Conservation (phyloP, 257 asterid species). For the Apocynum venetum region DNA sequence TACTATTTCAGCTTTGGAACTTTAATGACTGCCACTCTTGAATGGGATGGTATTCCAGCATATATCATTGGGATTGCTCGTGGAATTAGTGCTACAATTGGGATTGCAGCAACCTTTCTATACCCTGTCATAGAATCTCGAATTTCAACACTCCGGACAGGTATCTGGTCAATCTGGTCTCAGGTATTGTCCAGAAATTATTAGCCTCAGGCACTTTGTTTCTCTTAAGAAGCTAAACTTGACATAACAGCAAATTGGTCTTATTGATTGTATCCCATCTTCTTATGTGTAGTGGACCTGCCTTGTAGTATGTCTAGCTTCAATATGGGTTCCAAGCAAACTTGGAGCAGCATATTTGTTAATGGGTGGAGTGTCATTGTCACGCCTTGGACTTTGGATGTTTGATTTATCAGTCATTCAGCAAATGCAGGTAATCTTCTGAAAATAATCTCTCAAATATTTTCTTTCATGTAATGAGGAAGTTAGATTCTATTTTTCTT, state of each 20-base stretch:
- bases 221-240: not conserved
- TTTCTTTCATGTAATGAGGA: not conserved
- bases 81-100: slow-evolving; percentile 70
- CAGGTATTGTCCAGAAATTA: slow-evolving; percentile 41
- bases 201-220: not conserved
- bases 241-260: not conserved
- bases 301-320: slow-evolving; percentile 66
- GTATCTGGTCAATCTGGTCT: slow-evolving; percentile 94
- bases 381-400: slow-evolving; percentile 97
- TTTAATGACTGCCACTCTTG: slow-evolving; percentile 82
- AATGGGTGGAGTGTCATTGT: slow-evolving; percentile 79
- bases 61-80: slow-evolving; percentile 83
- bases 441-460: not conserved
- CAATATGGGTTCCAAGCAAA: slow-evolving; percentile 45
- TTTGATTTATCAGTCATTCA: slow-evolving; percentile 85
- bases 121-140: slow-evolving; percentile 60
- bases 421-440: slow-evolving; percentile 72
- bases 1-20: slow-evolving; percentile 69
- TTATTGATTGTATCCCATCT: not conserved
- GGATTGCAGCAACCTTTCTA: slow-evolving; percentile 76
- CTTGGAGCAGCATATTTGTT: slow-evolving; percentile 51
- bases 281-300: slow-evolving; percentile 64
- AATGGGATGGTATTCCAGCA: slow-evolving; percentile 90
- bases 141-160: slow-evolving; percentile 64
- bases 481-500: not conserved